These are phyloP conservation scores for Anthostomella pinea DNA, from an alignment of 2,329 filamentous ascomycete species.

Conservation along the genomic window DNA sequence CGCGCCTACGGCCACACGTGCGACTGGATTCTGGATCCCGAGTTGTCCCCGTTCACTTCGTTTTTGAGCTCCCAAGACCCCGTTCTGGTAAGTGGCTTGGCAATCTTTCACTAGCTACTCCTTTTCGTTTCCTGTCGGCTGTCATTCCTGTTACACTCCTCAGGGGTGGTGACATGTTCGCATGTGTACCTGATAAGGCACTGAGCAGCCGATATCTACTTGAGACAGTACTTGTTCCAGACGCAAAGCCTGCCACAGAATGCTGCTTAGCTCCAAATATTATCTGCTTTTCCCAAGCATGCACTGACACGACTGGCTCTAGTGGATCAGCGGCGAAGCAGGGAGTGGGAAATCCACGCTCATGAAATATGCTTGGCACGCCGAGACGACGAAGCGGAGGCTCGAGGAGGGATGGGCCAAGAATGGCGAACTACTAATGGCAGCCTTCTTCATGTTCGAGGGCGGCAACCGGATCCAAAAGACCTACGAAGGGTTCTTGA, in stretches of 20 bases:
- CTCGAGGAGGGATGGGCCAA: constrained; percentile 36
- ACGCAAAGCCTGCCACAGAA: too few species aligned
- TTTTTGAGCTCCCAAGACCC: constrained; percentile 23
- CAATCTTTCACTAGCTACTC: too few species aligned
- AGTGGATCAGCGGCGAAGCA: constrained; percentile 43
- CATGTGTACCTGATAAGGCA: too few species aligned
- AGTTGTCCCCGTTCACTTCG: constrained; percentile 19
- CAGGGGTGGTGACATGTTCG: too few species aligned
- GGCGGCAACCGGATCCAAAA: constrained; percentile 37
- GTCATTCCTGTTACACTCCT: too few species aligned
- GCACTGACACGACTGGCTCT: not conserved
- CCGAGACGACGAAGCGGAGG: constrained; percentile 22
- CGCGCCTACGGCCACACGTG: constrained; percentile 40
- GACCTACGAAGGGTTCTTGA: constrained; percentile 39
- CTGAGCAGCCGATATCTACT: too few species aligned
- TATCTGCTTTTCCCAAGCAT: too few species aligned
- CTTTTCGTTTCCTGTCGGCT: too few species aligned
- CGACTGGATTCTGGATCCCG: constrained; percentile 39
- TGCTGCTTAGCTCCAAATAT: too few species aligned
- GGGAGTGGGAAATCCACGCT: constrained; percentile 47
- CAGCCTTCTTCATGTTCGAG: constrained; percentile 41
- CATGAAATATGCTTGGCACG: constrained; percentile 40
- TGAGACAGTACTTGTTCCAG: too few species aligned
- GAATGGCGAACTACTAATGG: constrained; percentile 26
- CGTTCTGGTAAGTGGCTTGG: constrained; percentile 20